Evolutionary conservation across 805 yeast species (phyloP), one percentile per base, ranked within the genome.

Genomic region (Nakazawaea ernobii): DNA sequence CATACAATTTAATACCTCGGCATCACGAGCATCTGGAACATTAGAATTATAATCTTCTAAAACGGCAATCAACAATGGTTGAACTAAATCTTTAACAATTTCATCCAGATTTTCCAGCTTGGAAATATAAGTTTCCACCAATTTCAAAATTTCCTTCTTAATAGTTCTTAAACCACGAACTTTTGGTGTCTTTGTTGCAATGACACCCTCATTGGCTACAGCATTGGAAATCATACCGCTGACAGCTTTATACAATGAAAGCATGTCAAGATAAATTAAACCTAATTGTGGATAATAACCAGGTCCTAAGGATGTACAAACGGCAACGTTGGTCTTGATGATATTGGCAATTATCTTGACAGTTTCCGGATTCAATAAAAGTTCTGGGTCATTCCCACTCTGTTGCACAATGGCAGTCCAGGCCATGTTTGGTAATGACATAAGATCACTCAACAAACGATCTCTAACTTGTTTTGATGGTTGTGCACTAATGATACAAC

Each of bases 11-110:
- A 94, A 75, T 5, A 94, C 99, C 68, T 94, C 99, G 7, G 97
- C 96, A 69, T 94, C 99, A 62, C 98, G 83, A 8, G 97, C 97
- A 69, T 90, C 96, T 4, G 98, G 95, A 32, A 90, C 96, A 60
- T 87, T 87, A 14, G 80, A 70, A 59, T 79, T 80, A 69, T 94
- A 94, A 65, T 94, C 99, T 52, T 86, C 95, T 53, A 94, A 75
- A 13, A 89, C 91, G 0, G 97, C 88, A 39, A 75, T 75, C 52
- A 94, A 79, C 59, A 94, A 70, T 29, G 95, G 95, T 53, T 86
- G 87, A 4, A 90, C 82, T 54, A 94, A 75, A 53, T 85, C 89
- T 43, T 82, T 75, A 24, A 87, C 96, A 45, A 92, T 83, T 56
- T 88, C 92, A 50, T 90, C 91, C 50, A 77, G 70, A 59, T 89